Base-by-base conservation (phyloP, 1,139 yeast genomes). In the Kurtzmaniella quercitrusa region DNA sequence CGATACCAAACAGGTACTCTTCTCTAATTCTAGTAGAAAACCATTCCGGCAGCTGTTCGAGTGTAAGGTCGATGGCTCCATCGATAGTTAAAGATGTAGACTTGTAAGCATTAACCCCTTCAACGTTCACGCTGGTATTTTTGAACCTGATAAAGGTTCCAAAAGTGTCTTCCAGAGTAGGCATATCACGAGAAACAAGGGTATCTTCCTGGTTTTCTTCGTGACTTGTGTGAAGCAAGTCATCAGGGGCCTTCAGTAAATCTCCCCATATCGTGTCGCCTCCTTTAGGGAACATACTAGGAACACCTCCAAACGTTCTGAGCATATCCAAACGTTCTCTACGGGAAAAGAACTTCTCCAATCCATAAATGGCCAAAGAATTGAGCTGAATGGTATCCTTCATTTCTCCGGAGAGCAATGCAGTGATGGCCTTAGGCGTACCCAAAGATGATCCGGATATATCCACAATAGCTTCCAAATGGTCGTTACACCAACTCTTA, bases 231-330 rank as follows among this genome's bases (percentile, higher is more conserved):
- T 51, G 66, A 14, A 67, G 54, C 3, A 71, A 68, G 55, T 82
- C 87, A 57, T 88, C 96, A 0, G 84, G 84, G 2, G 86, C 80
- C 39, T 61, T 51, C 2, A 68, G 60, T 44, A 71, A 54, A 52
- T 79, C 74, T 7, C 97, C 98, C 98, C 98, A 93, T 36, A 93
- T 78, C 5, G 79, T 59, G 37, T 82, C 82, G 2, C 97, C 98
- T 26, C 98, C 98, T 61, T 93, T 93, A 16, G 98, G 98, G 36
- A 93, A 60, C 98, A 93, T 94, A 47, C 95, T 81, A 11, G 97
- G 91, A 42, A 94, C 72, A 2, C 98, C 98, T 12, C 96, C 97
- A 78, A 93, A 89, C 2, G 93, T 74, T 49, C 89, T 73, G 40
- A 89, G 60, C 84, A 93, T 74, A 47, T 87, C 95, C 5, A 89